Evolutionary conservation across 2,329 filamentous ascomycete genomes (phyloP), one percentile per base, ranked within the genome.

Genomic region (Ploettnerulaceae sp.): DNA sequence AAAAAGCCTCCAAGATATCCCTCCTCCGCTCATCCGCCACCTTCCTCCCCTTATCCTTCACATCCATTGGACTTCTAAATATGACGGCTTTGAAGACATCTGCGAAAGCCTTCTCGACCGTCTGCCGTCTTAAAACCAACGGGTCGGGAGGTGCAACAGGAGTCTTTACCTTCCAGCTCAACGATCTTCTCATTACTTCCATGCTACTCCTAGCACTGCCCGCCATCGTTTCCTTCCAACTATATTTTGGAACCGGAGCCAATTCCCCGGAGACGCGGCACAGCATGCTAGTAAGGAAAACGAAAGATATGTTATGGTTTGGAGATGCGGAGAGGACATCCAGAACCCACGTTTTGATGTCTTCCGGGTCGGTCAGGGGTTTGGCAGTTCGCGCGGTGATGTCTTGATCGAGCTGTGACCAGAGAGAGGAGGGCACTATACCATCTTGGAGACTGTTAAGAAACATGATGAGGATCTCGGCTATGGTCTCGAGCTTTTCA

Each of bases 251-350:
- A 0, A 70, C 61, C 0, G 72, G 70, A 2, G 67, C 68, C 5
- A 82, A 65, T 57, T 84, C 79, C 25, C 70, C 69, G 21, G 73
- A 67, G 28, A 84, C 72, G 8, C 75, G 72, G 17, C 74, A 73
- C 8, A 96, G 73, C 67, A 89, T 90, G 7, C 86, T 82, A 0
- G 84, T 88, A 12, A 96, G 70, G 54, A 96, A 89, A 2, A 95
- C 86, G 60, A 96, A 95, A 0, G 86, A 85, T 45, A 95, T 90
- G 61, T 89, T 93, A 67, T 95, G 85, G 39, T 84, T 83, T 0
- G 89, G 86, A 0, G 79, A 75, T 2, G 76, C 71, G 0, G 84
- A 77, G 2, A 96, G 74, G 2, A 84, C 75, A 55, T 96, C 90
- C 4, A 95, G 77, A 1, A 93, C 68, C 63, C 71, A 72, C 29